phyloP scores from a whole-genome alignment of 2,329 filamentous ascomycete species.

The Aurifilum marmelostoma region DNA sequence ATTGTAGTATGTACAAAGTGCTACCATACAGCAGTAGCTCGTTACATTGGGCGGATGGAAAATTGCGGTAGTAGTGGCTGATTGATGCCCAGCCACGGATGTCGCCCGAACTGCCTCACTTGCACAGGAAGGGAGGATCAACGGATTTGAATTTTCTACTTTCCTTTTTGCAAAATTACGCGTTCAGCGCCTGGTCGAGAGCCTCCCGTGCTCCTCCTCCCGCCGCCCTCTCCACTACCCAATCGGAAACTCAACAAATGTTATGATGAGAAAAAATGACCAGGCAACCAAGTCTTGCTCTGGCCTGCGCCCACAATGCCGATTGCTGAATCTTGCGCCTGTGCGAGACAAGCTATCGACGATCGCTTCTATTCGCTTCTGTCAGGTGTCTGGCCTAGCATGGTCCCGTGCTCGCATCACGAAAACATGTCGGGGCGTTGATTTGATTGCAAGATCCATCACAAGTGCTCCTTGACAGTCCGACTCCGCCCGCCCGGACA shows the following conservation, averaged over 20 bases:
- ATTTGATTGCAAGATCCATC: not conserved
- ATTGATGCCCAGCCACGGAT: conserved; percentile 1
- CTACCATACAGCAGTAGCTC: not conserved
- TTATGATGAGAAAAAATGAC: not conserved
- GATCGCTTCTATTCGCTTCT: not conserved
- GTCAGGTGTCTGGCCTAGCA: not conserved
- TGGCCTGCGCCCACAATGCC: not conserved
- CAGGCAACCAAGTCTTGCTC: not conserved
- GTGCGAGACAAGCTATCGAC: not conserved
- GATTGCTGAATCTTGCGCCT: not conserved
- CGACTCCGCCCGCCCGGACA: not conserved
- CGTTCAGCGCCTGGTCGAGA: not conserved
- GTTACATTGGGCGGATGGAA: not conserved
- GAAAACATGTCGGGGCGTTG: not conserved
- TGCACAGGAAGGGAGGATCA: not conserved
- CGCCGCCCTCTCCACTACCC: not conserved
- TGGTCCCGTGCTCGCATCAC: not conserved
- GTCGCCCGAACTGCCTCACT: not conserved
- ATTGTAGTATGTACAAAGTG: no score
- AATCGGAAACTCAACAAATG: not conserved
- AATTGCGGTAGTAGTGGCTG: no score
- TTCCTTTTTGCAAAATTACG: not conserved
- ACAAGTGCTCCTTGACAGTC: not conserved
- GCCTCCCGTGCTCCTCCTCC: not conserved
- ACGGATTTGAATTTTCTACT: no score